Conservation (phyloP, 768 basidiomycete species). For the Auriscalpium vulgare region DNA sequence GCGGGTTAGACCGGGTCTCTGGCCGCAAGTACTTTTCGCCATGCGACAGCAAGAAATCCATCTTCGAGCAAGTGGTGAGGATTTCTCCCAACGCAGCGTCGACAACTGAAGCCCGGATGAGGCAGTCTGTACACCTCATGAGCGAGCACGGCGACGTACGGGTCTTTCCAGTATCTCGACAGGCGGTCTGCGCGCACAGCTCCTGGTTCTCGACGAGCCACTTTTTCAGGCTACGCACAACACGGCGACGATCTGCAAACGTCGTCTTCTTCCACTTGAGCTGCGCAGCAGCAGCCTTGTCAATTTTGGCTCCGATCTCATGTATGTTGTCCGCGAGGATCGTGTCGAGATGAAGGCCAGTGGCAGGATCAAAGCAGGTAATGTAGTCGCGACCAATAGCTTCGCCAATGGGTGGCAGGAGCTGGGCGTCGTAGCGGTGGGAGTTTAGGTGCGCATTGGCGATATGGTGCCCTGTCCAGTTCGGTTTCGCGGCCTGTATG, state of each 20-base stretch:
- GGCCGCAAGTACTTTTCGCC: conserved; percentile 75
- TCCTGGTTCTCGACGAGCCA: conserved; percentile 94
- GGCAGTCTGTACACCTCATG: no score
- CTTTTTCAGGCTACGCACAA: conserved; percentile 79
- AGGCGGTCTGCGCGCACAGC: conserved; percentile 76
- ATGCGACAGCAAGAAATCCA: conserved; percentile 85
- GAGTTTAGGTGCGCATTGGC: conserved; percentile 53
- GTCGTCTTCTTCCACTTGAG: conserved; percentile 64
- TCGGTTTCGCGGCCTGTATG: conserved; percentile 17
- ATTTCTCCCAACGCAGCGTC: conserved; percentile 95
- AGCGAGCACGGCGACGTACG: conserved; percentile 36
- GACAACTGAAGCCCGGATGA: conserved; percentile 47
- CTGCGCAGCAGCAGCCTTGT: conserved; percentile 57
- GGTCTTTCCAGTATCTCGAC: conserved; percentile 94
- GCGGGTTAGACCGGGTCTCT: conserved; percentile 57
- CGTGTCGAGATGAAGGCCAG: conserved; percentile 73
- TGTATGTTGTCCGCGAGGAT: conserved; percentile 62
- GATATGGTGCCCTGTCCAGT: conserved; percentile 52
- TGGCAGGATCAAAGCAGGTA: conserved; percentile 90
- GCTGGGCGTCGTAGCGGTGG: conserved; percentile 46
- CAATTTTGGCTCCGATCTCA: conserved; percentile 72
- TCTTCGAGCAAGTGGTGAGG: conserved; percentile 87
- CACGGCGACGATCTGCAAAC: conserved; percentile 72
- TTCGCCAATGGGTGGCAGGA: conserved; percentile 40
- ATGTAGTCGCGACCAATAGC: conserved; percentile 57